These are phyloP conservation scores for Francoa sonchifolia DNA, from an alignment of 441 rosid species.

Conservation along the genomic window DNA sequence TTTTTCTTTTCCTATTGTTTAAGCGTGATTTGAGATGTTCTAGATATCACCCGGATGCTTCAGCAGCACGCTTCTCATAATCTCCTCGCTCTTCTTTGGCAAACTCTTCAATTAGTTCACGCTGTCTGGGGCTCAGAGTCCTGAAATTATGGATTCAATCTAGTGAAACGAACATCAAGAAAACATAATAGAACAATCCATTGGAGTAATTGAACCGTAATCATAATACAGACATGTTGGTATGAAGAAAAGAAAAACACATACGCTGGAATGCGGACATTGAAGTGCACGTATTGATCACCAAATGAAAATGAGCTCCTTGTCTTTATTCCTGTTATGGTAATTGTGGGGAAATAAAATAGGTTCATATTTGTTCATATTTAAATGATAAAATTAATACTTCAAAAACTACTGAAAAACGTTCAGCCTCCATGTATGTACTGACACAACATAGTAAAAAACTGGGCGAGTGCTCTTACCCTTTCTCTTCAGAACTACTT, in stretches of 20 bases:
- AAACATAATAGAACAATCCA: too few species aligned
- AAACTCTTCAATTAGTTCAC: slow-evolving; percentile 84
- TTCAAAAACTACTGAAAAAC: background rate
- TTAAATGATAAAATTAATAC: slow-evolving; percentile 1
- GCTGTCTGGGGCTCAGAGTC: slow-evolving; percentile 70
- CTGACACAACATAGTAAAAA: background rate
- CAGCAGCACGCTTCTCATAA: slow-evolving; percentile 53
- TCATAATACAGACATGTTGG: too few species aligned
- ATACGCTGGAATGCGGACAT: slow-evolving; percentile 71
- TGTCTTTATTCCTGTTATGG: slow-evolving; percentile 50
- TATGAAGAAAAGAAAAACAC: slow-evolving; percentile 12
- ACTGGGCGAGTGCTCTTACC: slow-evolving; percentile 28
- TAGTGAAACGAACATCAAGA: background rate
- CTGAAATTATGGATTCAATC: slow-evolving; percentile 24
- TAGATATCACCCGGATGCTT: slow-evolving; percentile 49
- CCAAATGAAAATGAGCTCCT: slow-evolving; percentile 59
- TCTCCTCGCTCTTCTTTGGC: slow-evolving; percentile 87
- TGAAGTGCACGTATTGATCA: slow-evolving; percentile 84
- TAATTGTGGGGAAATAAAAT: background rate
- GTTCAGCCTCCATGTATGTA: too few species aligned
- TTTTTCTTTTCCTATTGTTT: background rate
- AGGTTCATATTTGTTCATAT: background rate
- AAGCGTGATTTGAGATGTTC: background rate
- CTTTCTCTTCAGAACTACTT: slow-evolving; percentile 91
- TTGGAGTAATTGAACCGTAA: too few species aligned